A percentile compares a stretch with the other conserved stretches of the same genome.
Conservation (phyloP, 2,329 filamentous ascomycete species). For the Ophiostoma ips region DNA sequence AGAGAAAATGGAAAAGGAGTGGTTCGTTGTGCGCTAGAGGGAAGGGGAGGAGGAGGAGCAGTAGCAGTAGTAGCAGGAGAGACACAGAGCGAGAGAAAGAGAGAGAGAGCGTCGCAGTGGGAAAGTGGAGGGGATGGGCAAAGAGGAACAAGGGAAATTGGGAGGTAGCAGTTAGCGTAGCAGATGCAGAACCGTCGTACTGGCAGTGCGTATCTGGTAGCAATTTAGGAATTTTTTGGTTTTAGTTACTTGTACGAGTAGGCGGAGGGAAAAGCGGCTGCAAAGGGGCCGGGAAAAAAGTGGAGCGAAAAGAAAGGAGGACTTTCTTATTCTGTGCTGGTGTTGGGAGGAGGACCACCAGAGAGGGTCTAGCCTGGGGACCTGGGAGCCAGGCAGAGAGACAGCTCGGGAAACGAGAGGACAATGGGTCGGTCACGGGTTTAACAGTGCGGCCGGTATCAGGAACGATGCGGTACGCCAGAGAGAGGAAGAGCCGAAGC, state of each 20-base stretch:
- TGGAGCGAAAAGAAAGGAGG: constrained; percentile 6
- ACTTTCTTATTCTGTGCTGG: background rate
- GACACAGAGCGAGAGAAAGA: background rate
- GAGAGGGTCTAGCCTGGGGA: background rate
- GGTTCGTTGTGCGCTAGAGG: constrained; percentile 5
- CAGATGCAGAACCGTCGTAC: too few relatives aligned
- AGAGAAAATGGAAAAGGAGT: constrained; percentile 4
- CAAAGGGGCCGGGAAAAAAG: constrained; percentile 4
- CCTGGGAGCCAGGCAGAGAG: background rate
- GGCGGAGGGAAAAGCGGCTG: background rate
- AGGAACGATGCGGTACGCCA: too few relatives aligned
- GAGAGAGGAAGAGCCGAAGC: too few relatives aligned
- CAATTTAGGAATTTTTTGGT: too few relatives aligned
- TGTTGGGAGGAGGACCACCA: background rate
- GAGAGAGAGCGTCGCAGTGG: background rate
- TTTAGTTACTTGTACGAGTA: too few relatives aligned
- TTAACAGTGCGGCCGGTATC: too few relatives aligned
- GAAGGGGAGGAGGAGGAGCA: constrained; percentile 1
- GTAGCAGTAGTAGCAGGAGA: background rate
- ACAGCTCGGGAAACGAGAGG: background rate
- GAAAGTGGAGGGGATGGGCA: too few relatives aligned
- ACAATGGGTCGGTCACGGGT: background rate
- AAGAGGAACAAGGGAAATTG: too few relatives aligned
- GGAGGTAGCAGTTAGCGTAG: background rate
- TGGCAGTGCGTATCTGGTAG: too few relatives aligned